Evolutionary conservation across 2,329 filamentous ascomycete species (phyloP), one percentile per base, ranked within the genome.

Genomic region (Monilinia fructigena): DNA sequence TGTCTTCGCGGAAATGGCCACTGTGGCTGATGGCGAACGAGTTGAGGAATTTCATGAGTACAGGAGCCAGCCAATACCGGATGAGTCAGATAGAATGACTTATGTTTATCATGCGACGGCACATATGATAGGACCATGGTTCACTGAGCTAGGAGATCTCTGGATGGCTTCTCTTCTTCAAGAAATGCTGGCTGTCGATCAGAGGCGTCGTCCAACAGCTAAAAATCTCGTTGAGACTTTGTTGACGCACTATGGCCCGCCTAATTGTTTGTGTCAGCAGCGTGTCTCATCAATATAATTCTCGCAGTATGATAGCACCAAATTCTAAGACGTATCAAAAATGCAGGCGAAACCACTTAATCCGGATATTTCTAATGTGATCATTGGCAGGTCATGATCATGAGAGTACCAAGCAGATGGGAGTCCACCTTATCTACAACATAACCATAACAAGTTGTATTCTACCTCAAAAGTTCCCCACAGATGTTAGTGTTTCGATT

Each of bases 41-140:
- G 60, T 71, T 26, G 68, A 71, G 20, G 69, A 69, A 2, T 71
- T 70, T 45, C 63, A 68, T 45, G 67, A 71, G 16, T 71, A 70
- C 40, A 67, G 69, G 16, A 68, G 56, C 18, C 63, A 67, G 26
- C 68, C 68, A 16, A 48, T 67, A 40, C 63, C 63, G 18, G 65
- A 68, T n/a, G 68, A 70, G 6, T 61, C 67, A 11, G 67, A 64
- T 38, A 67, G 50, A 47, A 48, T 61, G 55, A 70, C 68, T n/a
- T 48, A 66, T 16, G 61, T 62, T 47, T 70, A 70, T 35, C 58
- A 70, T 65, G 69, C 69, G 23, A 70, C 69, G 20, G 58, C 66
- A 53, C 65, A 69, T 55, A 68, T 65, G 52, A 23, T 70, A 31
- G 52, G 28, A n/a, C 55, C 66, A n/a, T 70, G 69, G 69, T 70